These are phyloP conservation scores for Chaetothyriales sp. DNA, from an alignment of 2,329 filamentous ascomycete species.

Conservation along the genomic window DNA sequence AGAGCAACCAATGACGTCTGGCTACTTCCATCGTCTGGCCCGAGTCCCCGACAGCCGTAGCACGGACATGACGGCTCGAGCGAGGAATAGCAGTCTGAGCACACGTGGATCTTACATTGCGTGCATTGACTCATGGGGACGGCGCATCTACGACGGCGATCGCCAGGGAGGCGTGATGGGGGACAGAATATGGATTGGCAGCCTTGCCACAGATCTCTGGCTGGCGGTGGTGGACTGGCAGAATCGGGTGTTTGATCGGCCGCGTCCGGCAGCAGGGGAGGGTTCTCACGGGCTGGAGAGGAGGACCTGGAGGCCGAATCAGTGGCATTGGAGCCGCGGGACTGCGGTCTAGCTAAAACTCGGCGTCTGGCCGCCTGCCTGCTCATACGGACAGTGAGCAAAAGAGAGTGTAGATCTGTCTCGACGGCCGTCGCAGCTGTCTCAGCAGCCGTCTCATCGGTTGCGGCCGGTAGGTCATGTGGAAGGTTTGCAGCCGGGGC, in stretches of 20 bases:
- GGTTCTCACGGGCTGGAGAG: constrained; percentile 18
- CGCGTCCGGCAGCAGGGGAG: not conserved
- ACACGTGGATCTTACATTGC: constrained; percentile 31
- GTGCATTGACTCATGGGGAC: constrained; percentile 31
- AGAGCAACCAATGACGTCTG: constrained; percentile 3
- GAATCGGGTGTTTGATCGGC: not conserved
- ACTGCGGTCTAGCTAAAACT: constrained; percentile 5
- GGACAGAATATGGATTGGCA: constrained; percentile 36
- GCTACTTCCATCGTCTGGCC: constrained; percentile 2
- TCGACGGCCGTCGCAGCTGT: not conserved
- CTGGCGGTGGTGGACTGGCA: constrained; percentile 1
- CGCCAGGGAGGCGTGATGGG: constrained; percentile 27
- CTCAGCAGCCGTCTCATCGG: not conserved
- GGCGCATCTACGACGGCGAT: constrained; percentile 31
- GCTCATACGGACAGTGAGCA: not conserved
- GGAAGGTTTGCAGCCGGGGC: too few relatives aligned
- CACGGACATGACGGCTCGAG: constrained; percentile 15
- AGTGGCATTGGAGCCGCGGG: constrained; percentile 19
- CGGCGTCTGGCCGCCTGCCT: not conserved
- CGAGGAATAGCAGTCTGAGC: constrained; percentile 27
- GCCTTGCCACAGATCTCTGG: constrained; percentile 28
- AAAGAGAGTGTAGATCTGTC: not conserved
- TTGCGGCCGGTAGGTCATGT: not conserved
- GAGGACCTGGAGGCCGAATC: constrained; percentile 26
- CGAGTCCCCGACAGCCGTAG: constrained; percentile 10